phyloP scores from a whole-genome alignment of 192 early-diverging fungal species.

The Coemansia sp. region DNA sequence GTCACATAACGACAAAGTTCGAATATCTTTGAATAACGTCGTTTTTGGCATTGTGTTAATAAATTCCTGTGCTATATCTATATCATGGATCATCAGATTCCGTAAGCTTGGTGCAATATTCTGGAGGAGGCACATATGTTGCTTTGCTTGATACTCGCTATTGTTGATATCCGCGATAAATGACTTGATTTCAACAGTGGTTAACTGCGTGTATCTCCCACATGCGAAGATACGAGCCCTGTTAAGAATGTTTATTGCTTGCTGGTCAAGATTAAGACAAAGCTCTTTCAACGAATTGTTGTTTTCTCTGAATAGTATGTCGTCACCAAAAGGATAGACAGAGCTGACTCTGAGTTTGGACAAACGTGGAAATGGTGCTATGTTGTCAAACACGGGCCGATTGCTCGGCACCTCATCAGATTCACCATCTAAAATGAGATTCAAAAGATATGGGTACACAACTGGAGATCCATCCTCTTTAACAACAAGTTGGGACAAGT shows the following conservation, averaged over 20 bases:
- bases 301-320: constrained; percentile 6
- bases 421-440: constrained; percentile 2
- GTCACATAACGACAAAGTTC: not conserved
- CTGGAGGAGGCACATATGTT: not conserved
- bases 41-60: not conserved
- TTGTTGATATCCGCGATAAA: constrained; percentile 4
- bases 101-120: not conserved
- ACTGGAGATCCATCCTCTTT: not conserved
- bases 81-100: not conserved
- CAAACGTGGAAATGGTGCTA: not conserved
- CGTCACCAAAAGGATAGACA: constrained; percentile 2
- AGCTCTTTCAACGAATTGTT: not conserved
- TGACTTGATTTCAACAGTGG: not conserved
- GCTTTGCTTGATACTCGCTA: not conserved
- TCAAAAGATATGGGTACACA: not conserved
- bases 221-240: not conserved
- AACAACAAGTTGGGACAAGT: not conserved
- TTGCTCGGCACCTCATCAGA: not conserved
- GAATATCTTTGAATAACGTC: not conserved
- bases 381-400: not conserved
- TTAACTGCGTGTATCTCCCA: not conserved
- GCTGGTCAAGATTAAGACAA: constrained; percentile 1
- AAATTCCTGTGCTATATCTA: constrained; percentile 1
- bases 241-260: not conserved
- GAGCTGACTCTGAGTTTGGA: not conserved